Evolutionary conservation across 1,284 basidiomycete genomes (phyloP).

Genomic region (Ceratobasidium papillatum): DNA sequence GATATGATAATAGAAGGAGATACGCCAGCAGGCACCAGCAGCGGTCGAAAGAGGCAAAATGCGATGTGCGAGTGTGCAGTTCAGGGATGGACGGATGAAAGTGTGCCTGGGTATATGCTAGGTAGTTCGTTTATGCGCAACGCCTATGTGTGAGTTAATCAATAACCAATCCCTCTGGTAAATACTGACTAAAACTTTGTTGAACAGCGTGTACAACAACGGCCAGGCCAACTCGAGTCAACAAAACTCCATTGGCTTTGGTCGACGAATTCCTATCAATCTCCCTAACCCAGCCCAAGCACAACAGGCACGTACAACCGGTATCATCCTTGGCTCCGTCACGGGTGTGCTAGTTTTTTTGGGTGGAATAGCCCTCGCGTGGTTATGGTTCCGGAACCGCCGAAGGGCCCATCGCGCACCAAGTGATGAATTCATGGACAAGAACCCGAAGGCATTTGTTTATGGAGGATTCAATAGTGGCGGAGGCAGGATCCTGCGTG

Average conservation of each 20-base stretch:
- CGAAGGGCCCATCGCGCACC: constrained; percentile 22
- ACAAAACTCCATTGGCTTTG: constrained; percentile 23
- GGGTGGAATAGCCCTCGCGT: neutral
- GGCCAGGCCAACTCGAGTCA: constrained; percentile 7
- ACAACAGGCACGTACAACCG: constrained; percentile 3
- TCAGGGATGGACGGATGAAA: constrained; percentile 20
- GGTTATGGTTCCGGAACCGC: constrained; percentile 16
- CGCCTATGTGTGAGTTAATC: constrained; percentile 29
- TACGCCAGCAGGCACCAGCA: neutral
- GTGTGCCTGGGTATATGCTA: constrained; percentile 34
- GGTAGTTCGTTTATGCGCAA: constrained; percentile 36
- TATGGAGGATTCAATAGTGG: constrained; percentile 1
- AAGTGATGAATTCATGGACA: constrained; percentile 14
- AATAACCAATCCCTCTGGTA: neutral
- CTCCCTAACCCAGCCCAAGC: neutral
- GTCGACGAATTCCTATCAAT: neutral
- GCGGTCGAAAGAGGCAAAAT: constrained; percentile 13
- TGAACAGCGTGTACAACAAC: constrained; percentile 23
- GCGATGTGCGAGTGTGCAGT: constrained; percentile 28
- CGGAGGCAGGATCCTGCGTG: neutral
- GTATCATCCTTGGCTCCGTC: constrained; percentile 10
- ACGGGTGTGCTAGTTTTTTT: neutral
- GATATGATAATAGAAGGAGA: constrained; percentile 25
- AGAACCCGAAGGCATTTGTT: neutral
- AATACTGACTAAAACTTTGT: neutral